Conservation (phyloP, 768 basidiomycete species). For the Butyriboletus loyo region DNA sequence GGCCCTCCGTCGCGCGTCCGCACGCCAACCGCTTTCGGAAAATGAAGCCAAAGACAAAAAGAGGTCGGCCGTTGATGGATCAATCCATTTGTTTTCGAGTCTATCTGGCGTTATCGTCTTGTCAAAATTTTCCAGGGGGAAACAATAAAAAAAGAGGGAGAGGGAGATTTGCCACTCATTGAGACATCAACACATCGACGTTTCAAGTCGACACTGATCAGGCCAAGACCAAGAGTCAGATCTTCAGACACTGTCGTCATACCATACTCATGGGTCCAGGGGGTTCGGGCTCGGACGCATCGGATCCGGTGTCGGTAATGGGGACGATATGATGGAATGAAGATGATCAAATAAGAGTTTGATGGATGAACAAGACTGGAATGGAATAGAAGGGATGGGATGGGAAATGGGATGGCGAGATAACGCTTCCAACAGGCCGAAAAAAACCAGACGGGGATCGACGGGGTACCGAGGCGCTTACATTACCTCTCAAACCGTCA, state of each 20-base stretch:
- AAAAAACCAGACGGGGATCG: background rate
- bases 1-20: background rate
- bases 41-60: no score
- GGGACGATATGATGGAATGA: background rate
- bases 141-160: no score
- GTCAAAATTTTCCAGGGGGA: no score
- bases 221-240: no score
- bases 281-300: background rate
- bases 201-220: no score
- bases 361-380: background rate
- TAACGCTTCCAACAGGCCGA: background rate
- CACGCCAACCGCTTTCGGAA: background rate
- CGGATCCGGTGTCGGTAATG: background rate
- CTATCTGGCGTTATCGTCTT: background rate
- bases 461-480: constrained; percentile 8
- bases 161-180: no score
- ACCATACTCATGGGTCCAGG: background rate
- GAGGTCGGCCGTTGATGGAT: no score
- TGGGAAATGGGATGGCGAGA: background rate
- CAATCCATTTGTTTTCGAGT: background rate
- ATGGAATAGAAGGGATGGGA: background rate
- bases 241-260: background rate
- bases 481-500: background rate
- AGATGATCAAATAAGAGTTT: constrained; percentile 1
- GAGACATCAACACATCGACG: background rate